Base-by-base conservation (phyloP, 441 rosid species). In the California macrophylla region DNA sequence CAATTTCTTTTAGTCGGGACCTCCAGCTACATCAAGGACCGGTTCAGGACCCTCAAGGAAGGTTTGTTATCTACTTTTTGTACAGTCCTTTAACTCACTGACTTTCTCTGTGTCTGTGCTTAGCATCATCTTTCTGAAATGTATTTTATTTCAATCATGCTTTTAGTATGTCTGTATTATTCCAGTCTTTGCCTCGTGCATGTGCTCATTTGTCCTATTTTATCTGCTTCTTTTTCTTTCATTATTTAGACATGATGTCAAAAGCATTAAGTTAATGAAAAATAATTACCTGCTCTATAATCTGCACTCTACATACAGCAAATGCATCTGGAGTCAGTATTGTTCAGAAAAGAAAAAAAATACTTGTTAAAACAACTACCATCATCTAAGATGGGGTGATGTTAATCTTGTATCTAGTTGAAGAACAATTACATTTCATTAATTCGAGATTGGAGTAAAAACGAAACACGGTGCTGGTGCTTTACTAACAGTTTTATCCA, bases 11-110 rank as follows among this genome's bases (percentile, higher is more conserved):
- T 83, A 91, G 98, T 77, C 87, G 85, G 82, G 87, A 75, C 76
- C 91, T 78, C 89, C 98, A 76, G 77, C 88, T 76, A 73, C 89
- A 7, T 81, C 85, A 79, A 86, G 90, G 82, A 78, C 84, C 74
- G 77, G 87, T 77, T 89, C 94, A 10, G 98, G 97, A 29, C 80
- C 87, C 73, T 89, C 96, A 40, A 82, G 97, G 71, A 93, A 93
- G 98, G 98, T 93, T 76, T 72, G 91, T 76, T 47, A 50, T 32
- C 70, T 71, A 74, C 72, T 68, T 54, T 66, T 71, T 21, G 32
- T 56, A 64, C 60, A 66, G 20, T 69, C 62, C 66, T 58, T 66
- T n/a, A 29, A 69, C 32, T 68, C 40, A 15, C 58, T 40, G 40
- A 67, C 10, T 40, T 71, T 66, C 18, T 50, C 62, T 2, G 16